These are phyloP conservation scores for Pythium monospermum DNA, from an alignment of 352 stramenopile species.

Conservation along the genomic window DNA sequence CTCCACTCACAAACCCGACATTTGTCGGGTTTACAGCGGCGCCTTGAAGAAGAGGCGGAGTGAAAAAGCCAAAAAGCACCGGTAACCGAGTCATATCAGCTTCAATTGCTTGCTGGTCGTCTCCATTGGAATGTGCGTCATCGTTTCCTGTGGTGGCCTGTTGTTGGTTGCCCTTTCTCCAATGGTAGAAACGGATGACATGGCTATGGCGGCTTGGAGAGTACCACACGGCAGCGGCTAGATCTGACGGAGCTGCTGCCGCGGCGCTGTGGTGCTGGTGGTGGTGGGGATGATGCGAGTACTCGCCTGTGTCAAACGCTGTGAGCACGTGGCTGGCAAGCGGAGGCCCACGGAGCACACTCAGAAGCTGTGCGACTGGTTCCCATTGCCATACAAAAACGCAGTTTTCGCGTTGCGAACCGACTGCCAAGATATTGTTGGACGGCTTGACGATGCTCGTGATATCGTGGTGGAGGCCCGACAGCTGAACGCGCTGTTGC, in stretches of 20 bases:
- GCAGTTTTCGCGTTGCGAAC: conserved; percentile 13
- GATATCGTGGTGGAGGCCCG: conserved; percentile 37
- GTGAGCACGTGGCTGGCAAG: conserved; percentile 16
- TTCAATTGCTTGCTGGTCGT: no score
- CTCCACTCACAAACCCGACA: conserved; percentile 51
- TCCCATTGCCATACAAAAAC: conserved; percentile 23
- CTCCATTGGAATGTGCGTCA: no score
- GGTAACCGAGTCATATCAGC: conserved; percentile 46
- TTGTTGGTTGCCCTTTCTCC: conserved; percentile 9
- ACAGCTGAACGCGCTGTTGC: conserved; percentile 29
- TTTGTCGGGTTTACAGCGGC: neutral
- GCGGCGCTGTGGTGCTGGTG: neutral
- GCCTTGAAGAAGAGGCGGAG: neutral
- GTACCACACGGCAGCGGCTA: conserved; percentile 50
- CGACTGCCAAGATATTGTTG: conserved; percentile 21
- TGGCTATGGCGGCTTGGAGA: conserved; percentile 8
- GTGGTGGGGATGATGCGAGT: conserved; percentile 5
- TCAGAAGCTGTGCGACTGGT: conserved; percentile 11
- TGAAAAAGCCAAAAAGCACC: conserved; percentile 58
- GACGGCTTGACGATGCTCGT: conserved; percentile 49
- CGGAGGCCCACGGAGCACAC: conserved; percentile 7
- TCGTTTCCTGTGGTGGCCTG: neutral
- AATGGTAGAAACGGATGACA: conserved; percentile 38
- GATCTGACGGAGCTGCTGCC: conserved; percentile 12
- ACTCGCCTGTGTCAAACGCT: conserved; percentile 15